A percentile compares a stretch with the other conserved stretches of the same genome.
Evolutionary conservation across 192 early-diverging fungal genomes (phyloP).

Genomic region (Coemansia sp.): DNA sequence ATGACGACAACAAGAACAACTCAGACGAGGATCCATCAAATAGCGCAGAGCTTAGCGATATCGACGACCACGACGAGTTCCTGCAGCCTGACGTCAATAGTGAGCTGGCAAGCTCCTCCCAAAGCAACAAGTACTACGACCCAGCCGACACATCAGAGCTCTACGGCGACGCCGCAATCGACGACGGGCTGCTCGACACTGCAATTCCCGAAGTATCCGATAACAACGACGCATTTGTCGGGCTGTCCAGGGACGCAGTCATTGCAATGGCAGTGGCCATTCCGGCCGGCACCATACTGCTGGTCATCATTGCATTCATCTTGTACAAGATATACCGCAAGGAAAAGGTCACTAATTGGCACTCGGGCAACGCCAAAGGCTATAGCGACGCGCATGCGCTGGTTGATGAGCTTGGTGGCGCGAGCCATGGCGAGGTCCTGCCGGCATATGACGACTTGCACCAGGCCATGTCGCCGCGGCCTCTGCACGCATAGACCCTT

Average conservation of each 20-base stretch:
- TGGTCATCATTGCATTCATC: constrained; percentile 13
- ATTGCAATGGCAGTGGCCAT: constrained; percentile 26
- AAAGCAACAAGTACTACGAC: neutral
- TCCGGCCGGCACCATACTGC: constrained; percentile 13
- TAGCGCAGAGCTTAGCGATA: too few relatives aligned
- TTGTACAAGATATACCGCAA: constrained; percentile 13
- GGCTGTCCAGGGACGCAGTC: constrained; percentile 13
- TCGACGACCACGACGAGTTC: too few relatives aligned
- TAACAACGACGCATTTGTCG: neutral
- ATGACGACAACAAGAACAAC: too few relatives aligned
- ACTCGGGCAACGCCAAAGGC: constrained; percentile 8
- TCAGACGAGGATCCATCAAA: too few relatives aligned
- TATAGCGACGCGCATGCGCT: neutral
- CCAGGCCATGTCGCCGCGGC: neutral
- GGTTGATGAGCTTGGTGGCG: constrained; percentile 21
- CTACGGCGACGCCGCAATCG: neutral
- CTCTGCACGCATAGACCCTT: neutral
- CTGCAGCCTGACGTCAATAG: neutral
- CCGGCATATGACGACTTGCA: constrained; percentile 15
- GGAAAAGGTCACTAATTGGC: neutral
- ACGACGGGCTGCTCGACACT: neutral
- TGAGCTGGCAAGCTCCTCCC: neutral
- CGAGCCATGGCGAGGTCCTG: constrained; percentile 3
- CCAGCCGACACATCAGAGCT: neutral
- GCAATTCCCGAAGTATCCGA: neutral